Evolutionary conservation across 2,329 filamentous ascomycete genomes (phyloP).

Genomic region (Bimuria novae-zelandiae): DNA sequence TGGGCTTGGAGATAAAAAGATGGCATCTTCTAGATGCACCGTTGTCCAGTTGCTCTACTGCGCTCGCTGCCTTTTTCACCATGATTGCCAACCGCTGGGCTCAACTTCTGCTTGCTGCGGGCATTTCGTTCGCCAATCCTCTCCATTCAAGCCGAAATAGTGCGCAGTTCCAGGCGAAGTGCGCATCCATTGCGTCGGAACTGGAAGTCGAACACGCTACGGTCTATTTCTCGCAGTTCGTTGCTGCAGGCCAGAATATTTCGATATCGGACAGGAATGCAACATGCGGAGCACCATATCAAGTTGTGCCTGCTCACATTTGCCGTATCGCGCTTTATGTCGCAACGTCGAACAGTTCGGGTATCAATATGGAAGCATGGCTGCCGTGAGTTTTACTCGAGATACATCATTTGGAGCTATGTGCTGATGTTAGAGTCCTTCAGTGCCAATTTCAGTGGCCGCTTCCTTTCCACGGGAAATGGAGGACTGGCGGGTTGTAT

Average conservation of each 20-base stretch:
- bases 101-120: not conserved
- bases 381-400: slow-evolving; percentile 47
- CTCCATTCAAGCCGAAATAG: not conserved
- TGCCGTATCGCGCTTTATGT: slow-evolving; percentile 50
- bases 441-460: slow-evolving; percentile 40
- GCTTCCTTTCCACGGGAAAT: slow-evolving; percentile 45
- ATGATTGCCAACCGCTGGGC: slow-evolving; percentile 2
- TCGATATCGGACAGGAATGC: slow-evolving; percentile 46
- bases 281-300: slow-evolving; percentile 43
- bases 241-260: slow-evolving; percentile 49
- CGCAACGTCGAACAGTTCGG: slow-evolving; percentile 45
- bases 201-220: slow-evolving; percentile 42
- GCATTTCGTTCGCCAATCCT: not conserved
- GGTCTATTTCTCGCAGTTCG: slow-evolving; percentile 44
- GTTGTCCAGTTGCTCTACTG: not conserved
- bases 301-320: slow-evolving; percentile 42
- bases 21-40: not conserved
- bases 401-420: not conserved
- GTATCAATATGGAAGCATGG: slow-evolving; percentile 53
- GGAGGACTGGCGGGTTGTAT: slow-evolving; percentile 50
- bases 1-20: not conserved
- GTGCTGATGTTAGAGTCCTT: not conserved
- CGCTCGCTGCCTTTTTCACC: not conserved
- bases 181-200: slow-evolving; percentile 33
- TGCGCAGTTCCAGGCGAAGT: slow-evolving; percentile 25